Base-by-base conservation (phyloP, 306 rosid species). In the Castanospermum australe region DNA sequence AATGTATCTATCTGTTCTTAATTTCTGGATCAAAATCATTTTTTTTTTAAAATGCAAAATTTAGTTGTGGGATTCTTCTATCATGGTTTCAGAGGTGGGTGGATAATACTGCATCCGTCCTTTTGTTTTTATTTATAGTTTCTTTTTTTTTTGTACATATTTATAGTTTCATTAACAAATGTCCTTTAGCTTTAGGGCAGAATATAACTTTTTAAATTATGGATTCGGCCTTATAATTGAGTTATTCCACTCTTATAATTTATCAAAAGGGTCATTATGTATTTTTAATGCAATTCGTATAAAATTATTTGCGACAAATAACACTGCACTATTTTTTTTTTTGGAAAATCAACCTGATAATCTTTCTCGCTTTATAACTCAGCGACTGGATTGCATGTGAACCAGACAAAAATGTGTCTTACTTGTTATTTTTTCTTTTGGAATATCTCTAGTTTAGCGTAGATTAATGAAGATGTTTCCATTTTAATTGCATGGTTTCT, bases 1-100 rank as follows among this genome's bases (percentile, higher is more conserved):
- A n/a, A n/a, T n/a, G n/a, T n/a, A 47, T 24, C 18, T 73, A 18
- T 73, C 17, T 81, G 18, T 8, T 60, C 1, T 56, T 61, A 50
- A 61, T 68, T 36, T 73, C 39, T 51, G 56, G 72, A 68, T 67
- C 8, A 50, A 83, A 20, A 28, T 72, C 56, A 11, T 51, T 6
- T 32, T 42, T 35, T 24, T 51, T 51, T 6, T 21, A 39, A 45
- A 11, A 1, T 10, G 17, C 17, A 79, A 67, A 36, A 2, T 10
- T 33, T 22, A 8, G 24, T 18, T 20, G 52, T 50, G 39, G 72
- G 38, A 35, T 36, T 78, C 77, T 22, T 45, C 9, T 44, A 21
- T 45, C 52, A 6, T 13, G 35, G 64, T 66, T 66, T 71, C 9
- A n/a, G 18, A n/a, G 71, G 71, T 45, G 3, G 64, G 18, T 24